Conservation (phyloP, 176 grass and related monocot genomes). For the Lolium rigidum region DNA sequence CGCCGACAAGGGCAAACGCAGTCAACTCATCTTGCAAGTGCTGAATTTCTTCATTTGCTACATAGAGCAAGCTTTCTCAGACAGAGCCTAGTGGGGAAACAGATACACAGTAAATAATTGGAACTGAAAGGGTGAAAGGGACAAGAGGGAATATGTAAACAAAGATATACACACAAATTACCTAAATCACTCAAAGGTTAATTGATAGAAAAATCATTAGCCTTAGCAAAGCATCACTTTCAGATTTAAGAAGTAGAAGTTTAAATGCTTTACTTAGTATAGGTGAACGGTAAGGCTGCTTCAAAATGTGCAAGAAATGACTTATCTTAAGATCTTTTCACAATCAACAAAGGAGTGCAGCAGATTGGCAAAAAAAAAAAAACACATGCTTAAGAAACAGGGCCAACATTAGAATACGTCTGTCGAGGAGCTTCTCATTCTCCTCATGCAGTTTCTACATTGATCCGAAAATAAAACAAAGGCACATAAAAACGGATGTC, state of each 20-base stretch:
- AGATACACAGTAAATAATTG: background rate
- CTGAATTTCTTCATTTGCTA: constrained; percentile 6
- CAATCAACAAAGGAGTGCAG: constrained; percentile 18
- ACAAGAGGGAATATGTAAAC: background rate
- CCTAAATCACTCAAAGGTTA: constrained; percentile 4
- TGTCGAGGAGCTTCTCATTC: constrained; percentile 93
- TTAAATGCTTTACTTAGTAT: too few relatives aligned
- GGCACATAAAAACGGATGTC: constrained; percentile 30
- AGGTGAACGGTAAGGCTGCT: constrained; percentile 18
- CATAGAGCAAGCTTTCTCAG: too few relatives aligned
- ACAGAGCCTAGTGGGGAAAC: too few relatives aligned
- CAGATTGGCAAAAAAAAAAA: constrained; percentile 16
- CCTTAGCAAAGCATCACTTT: constrained; percentile 1
- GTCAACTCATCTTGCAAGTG: background rate
- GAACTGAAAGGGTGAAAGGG: background rate
- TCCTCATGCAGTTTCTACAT: constrained; percentile 97
- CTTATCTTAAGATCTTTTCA: constrained; percentile 1
- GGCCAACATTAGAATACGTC: constrained; percentile 46
- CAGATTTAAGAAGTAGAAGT: constrained; percentile 9
- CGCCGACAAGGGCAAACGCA: too few relatives aligned
- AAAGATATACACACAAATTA: background rate
- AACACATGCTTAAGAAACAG: constrained; percentile 23
- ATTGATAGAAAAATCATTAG: background rate
- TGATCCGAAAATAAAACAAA: constrained; percentile 29
- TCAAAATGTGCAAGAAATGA: constrained; percentile 11